Evolutionary conservation across 1,139 yeast species (phyloP).

Genomic region (Schwanniomyces etchellsii): DNA sequence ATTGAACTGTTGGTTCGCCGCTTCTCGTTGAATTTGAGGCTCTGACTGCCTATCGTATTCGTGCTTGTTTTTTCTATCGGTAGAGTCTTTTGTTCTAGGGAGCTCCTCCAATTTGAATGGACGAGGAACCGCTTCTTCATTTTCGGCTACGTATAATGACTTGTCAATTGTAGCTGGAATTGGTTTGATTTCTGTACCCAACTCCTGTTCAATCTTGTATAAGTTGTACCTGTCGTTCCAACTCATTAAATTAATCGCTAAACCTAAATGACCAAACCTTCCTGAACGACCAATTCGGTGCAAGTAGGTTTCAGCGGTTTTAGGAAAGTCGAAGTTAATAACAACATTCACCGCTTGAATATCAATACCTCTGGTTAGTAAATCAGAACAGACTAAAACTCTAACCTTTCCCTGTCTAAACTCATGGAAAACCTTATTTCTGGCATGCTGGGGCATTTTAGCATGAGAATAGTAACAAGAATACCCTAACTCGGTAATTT

Average conservation of each 20-base stretch:
- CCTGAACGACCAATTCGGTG: constrained; percentile 99
- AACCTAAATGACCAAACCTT: constrained; percentile 96
- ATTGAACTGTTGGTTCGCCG: neutral
- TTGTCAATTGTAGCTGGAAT: constrained; percentile 89
- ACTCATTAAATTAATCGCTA: constrained; percentile 92
- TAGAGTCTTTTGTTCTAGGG: constrained; percentile 47
- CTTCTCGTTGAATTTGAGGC: constrained; percentile 23
- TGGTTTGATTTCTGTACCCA: constrained; percentile 96
- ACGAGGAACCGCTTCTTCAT: constrained; percentile 70
- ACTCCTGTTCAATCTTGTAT: constrained; percentile 93
- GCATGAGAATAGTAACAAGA: constrained; percentile 98
- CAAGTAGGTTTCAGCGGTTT: constrained; percentile 93
- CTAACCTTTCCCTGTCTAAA: constrained; percentile 98
- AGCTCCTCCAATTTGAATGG: constrained; percentile 76
- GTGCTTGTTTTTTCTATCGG: constrained; percentile 32
- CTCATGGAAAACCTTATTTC: constrained; percentile 97
- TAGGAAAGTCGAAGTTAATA: constrained; percentile 96
- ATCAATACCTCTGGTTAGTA: constrained; percentile 97
- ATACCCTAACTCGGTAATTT: constrained; percentile 92
- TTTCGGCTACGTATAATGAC: constrained; percentile 81
- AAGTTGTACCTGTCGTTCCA: constrained; percentile 95
- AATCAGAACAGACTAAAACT: constrained; percentile 93
- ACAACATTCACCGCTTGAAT: constrained; percentile 98
- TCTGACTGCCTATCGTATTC: constrained; percentile 43
- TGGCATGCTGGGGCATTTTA: constrained; percentile 93